Base-by-base conservation (phyloP, 2,329 filamentous ascomycete genomes). In the Colletotrichum truncatum region DNA sequence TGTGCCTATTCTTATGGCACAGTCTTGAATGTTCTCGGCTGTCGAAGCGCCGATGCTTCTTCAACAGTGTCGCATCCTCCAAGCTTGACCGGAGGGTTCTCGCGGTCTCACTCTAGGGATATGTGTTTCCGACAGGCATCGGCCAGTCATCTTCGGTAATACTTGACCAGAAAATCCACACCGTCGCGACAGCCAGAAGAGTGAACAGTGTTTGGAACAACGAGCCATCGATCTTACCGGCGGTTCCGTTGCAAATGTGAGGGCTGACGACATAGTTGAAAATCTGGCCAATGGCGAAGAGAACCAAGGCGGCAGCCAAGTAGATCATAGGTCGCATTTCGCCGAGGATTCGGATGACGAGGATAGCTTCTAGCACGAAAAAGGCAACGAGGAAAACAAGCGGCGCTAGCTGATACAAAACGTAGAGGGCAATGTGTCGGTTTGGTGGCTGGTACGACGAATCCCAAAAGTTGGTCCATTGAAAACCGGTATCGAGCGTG, bases 141-240 rank as follows among this genome's bases (percentile, higher is more conserved):
- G 94, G 93, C 96, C 96, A 99, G 82, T 98, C 95, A 74, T 99
- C 96, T 80, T 99, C 96, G 14, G 96, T 99, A 73, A 99, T 99
- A 81, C 94, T 98, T 48, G 94, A 97, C 96, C 96, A 99, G 84
- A 99, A 99, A 62, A 93, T 79, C 94, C 96, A 99, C 69, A 98
- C 81, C 80, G 89, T 89, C 16, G 93, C 85, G 4, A 99, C 93
- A 0, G 94, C 86, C 11, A 95, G 81, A 1, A 98, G 84, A 0
- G 94, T 98, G 81, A 99, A 98, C 6, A 98, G 82, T 0, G 94
- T 97, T 78, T 98, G 88, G 77, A 99, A 99, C 1, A 99, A 80
- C 6, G 95, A 89, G 52, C 96, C 96, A 75, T 99, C 95, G 74
- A 99, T 97, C 77, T 92, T 94, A 70, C 94, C 93, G 41, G 84